phyloP scores from a whole-genome alignment of 2,329 filamentous ascomycete genomes.

The Diatrype stigma region DNA sequence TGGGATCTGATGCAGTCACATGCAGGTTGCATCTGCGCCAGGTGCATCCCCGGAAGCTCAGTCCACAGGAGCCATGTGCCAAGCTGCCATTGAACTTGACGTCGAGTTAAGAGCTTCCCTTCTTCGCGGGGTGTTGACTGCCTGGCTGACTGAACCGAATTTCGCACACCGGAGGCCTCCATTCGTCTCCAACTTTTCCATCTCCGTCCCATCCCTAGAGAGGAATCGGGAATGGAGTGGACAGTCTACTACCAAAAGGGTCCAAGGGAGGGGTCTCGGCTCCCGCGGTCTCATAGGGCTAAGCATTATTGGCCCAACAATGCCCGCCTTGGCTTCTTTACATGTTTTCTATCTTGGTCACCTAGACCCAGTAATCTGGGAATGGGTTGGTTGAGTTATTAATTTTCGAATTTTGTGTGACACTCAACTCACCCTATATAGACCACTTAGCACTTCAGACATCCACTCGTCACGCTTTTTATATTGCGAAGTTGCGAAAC shows the following conservation, averaged over 20 bases:
- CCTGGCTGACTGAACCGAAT: too few species aligned
- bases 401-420: background rate
- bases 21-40: background rate
- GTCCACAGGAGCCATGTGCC: background rate
- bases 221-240: background rate
- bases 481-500: too few species aligned
- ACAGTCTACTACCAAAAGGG: background rate
- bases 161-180: too few species aligned
- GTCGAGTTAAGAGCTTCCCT: background rate
- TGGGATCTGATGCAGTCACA: background rate
- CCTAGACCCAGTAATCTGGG: background rate
- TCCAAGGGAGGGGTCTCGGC: background rate
- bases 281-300: background rate
- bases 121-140: too few species aligned
- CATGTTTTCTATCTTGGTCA: background rate
- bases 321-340: background rate
- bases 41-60: background rate
- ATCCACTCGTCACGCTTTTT: too few species aligned
- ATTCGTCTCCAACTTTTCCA: too few species aligned
- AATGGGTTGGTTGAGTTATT: background rate
- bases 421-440: background rate
- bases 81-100: background rate
- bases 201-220: background rate
- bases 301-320: background rate
- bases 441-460: too few species aligned